Evolutionary conservation across 495 filamentous ascomycete genomes (phyloP).

Genomic region (Evernia prunastri): DNA sequence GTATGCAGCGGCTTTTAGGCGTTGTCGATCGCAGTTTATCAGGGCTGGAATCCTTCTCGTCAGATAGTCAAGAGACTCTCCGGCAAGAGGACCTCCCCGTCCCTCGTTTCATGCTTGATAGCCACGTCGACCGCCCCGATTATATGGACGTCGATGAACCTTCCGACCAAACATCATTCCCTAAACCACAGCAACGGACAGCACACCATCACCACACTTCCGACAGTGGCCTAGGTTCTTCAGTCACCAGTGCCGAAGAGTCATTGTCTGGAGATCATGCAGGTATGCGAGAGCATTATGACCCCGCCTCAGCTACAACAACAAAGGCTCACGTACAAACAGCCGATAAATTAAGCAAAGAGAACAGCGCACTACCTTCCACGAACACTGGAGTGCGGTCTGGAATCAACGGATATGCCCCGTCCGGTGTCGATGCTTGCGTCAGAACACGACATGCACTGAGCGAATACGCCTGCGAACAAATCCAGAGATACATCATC

Average conservation of each 20-base stretch:
- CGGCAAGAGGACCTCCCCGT: conserved; percentile 33
- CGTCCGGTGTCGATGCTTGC: conserved; percentile 32
- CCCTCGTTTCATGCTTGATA: conserved; percentile 26
- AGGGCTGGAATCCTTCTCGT: conserved; percentile 28
- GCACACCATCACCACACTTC: conserved; percentile 37
- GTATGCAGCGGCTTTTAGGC: conserved; percentile 42
- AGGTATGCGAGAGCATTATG: conserved; percentile 23
- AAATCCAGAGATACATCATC: conserved; percentile 53
- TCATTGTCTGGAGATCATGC: conserved; percentile 20
- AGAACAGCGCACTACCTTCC: conserved; percentile 5
- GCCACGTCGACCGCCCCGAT: conserved; percentile 17
- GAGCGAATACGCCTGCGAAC: conserved; percentile 43
- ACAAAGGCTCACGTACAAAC: conserved; percentile 19
- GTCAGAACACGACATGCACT: conserved; percentile 38
- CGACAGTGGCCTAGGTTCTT: conserved; percentile 53
- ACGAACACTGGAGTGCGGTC: conserved; percentile 30
- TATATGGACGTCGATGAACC: conserved; percentile 27
- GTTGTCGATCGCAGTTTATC: conserved; percentile 38
- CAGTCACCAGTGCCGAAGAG: conserved; percentile 39
- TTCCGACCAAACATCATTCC: conserved; percentile 22
- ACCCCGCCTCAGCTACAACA: conserved; percentile 5
- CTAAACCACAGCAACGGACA: conserved; percentile 12
- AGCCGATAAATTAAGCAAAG: conserved; percentile 21
- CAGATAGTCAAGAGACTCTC: conserved; percentile 27
- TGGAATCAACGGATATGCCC: conserved; percentile 36